phyloP scores from a whole-genome alignment of 805 yeast species.

The Pichia cabralensis region DNA sequence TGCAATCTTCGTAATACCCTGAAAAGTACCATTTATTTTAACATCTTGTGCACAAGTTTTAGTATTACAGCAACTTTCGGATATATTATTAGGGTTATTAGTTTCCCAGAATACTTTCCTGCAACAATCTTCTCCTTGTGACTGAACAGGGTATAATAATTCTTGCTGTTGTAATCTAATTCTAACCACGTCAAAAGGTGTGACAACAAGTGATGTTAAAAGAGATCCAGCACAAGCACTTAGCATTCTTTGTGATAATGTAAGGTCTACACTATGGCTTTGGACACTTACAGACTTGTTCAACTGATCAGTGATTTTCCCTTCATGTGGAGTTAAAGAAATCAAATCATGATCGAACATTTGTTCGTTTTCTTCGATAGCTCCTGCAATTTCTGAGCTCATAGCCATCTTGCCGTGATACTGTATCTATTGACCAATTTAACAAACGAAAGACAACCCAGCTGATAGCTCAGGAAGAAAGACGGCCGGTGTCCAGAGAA shows the following conservation, averaged over 20 bases:
- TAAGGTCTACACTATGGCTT: constrained; percentile 25
- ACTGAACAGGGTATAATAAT: constrained; percentile 33
- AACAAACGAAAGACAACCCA: no score
- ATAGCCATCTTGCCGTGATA: constrained; percentile 28
- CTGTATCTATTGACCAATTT: no score
- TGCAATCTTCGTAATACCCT: constrained; percentile 60
- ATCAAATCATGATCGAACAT: constrained; percentile 6
- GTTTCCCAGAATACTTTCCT: constrained; percentile 28
- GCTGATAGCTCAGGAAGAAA: no score
- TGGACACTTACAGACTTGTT: not conserved
- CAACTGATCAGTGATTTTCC: not conserved
- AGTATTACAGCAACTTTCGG: no score
- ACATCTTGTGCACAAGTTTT: constrained; percentile 34
- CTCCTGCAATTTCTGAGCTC: constrained; percentile 32
- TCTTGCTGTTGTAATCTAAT: constrained; percentile 73
- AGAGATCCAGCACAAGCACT: constrained; percentile 74
- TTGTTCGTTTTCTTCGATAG: constrained; percentile 27
- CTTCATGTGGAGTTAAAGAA: not conserved
- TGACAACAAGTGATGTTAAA: constrained; percentile 60
- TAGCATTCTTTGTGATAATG: constrained; percentile 55
- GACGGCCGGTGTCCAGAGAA: no score
- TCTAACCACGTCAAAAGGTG: constrained; percentile 76
- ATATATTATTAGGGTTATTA: constrained; percentile 13
- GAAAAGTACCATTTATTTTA: constrained; percentile 56
- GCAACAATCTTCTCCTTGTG: constrained; percentile 24